These are phyloP conservation scores for Lipomyces japonicus DNA, from an alignment of 805 yeast genomes.

Conservation along the genomic window DNA sequence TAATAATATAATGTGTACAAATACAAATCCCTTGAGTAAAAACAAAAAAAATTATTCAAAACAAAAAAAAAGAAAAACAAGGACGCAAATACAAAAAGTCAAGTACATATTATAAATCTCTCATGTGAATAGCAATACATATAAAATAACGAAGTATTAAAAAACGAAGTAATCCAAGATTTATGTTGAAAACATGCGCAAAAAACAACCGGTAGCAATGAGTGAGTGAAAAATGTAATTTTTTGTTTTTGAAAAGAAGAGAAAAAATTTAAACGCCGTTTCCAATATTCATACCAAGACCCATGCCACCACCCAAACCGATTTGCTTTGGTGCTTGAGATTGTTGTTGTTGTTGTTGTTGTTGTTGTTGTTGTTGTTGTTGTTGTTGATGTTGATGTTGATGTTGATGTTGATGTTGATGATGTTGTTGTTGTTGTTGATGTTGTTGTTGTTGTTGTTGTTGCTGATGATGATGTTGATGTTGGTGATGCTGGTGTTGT, in stretches of 20 bases:
- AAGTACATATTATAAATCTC: background rate
- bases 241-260: too few relatives aligned
- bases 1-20: background rate
- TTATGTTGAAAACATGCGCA: background rate
- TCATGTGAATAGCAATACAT: background rate
- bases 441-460: too few relatives aligned
- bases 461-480: constrained; percentile 2
- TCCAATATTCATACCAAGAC: constrained; percentile 13
- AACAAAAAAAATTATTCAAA: constrained; percentile 7
- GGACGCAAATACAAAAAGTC: constrained; percentile 1
- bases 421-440: constrained; percentile 2
- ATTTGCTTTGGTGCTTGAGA: constrained; percentile 2
- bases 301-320: constrained; percentile 6
- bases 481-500: background rate
- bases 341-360: constrained; percentile 5
- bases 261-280: constrained; percentile 9
- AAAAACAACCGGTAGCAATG: background rate
- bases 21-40: constrained; percentile 2
- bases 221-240: background rate
- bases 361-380: constrained; percentile 4
- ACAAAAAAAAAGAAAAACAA: constrained; percentile 3
- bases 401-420: background rate
- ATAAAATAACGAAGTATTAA: background rate
- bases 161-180: background rate
- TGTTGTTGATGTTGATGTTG: constrained; percentile 3